Base-by-base conservation (phyloP, 345 rosid genomes). In the Pistacia atlantica region DNA sequence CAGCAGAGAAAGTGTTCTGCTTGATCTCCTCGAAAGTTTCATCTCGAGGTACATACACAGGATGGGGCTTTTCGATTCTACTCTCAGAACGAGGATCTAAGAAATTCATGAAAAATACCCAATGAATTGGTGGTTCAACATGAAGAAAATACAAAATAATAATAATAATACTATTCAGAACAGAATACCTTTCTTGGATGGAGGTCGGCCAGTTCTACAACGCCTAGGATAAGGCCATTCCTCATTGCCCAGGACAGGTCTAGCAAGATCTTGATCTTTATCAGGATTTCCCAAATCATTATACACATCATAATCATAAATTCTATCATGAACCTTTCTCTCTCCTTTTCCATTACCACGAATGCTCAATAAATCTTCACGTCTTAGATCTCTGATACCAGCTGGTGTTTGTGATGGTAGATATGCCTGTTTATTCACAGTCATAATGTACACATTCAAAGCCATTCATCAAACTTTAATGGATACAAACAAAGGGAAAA, bases 11-110 rank as follows among this genome's bases (percentile, higher is more conserved):
- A 5, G 97, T 89, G 25, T 88, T 82, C 85, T 90, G 91, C 80
- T 95, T 95, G 79, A 91, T 88, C 83, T 95, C 99, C 84, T 92
- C 99, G n/a, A 96, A 96, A 33, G 87, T 89, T 84, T 96, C 99
- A 45, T 93, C 98, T 31, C 99, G 84, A 35, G 98, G 99, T 45
- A 96, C 98, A 63, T 93, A 96, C 10, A 93, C 92, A 4, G 95
- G 93, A 56, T 87, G 90, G 28, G 95, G 92, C 84, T 93, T 93
- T 61, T 90, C 97, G 1, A 92, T 87, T 85, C 97, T 86, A 79
- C 89, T 90, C 86, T 96, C 98, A 60, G 69, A 87, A 4, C 63
- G 87, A 10, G 87, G 90, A 77, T 92, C 99, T 93, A 69, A 62
- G 58, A 37, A 56, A 74, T 58, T 56, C 31, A 61, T 52, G 14